Base-by-base conservation (phyloP, 2,329 filamentous ascomycete species). In the Colletotrichum sp. region DNA sequence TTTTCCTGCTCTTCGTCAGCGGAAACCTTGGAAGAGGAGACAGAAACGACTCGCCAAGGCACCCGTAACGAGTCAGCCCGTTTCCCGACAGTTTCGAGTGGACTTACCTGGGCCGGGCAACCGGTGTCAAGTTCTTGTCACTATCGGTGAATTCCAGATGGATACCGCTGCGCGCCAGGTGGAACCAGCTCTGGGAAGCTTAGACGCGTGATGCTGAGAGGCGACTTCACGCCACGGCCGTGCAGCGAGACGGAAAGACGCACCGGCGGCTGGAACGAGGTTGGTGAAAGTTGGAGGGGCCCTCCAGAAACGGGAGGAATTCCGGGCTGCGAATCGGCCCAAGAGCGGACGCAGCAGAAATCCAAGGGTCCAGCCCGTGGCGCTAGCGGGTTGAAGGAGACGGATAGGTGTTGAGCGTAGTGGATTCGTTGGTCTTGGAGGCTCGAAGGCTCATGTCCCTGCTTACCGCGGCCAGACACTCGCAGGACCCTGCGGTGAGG, bases 61-160 rank as follows among this genome's bases (percentile, higher is more conserved):
- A 32, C 28, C 30, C 16, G 62, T 67, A 12, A 56, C 64, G 73
- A 75, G 61, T 74, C 70, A 67, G 27, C 52, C 30, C 55, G 32
- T 66, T 75, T 62, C 70, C 34, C 55, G 70, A 25, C 70, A 68
- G 73, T 75, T 75, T 75, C 70, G 70, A 48, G 22, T 73, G 64
- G 28, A 65, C 32, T 52, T 67, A 8, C 39, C 32, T 9, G 22
- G 62, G 43, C 62, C 73, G 64, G 70, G 43, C 30, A 48, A 34
- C 32, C 64, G 73, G 68, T 67, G 62, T 66, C 22, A 30, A 52
- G 12, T 48, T 58, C 36, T 28, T 34, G 52, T 25, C 71, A 52
- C 15, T 7, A 25, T 64, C 22, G 58, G 25, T 43, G 27, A 70
- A 70, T 66, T 58, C 67, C 55, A 55, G 62, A 75, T 62, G 72